Percentiles rank a stretch among this genome's conserved stretches.
phyloP scores from a whole-genome alignment of 768 basidiomycete genomes.

The Phylloporus sp. region DNA sequence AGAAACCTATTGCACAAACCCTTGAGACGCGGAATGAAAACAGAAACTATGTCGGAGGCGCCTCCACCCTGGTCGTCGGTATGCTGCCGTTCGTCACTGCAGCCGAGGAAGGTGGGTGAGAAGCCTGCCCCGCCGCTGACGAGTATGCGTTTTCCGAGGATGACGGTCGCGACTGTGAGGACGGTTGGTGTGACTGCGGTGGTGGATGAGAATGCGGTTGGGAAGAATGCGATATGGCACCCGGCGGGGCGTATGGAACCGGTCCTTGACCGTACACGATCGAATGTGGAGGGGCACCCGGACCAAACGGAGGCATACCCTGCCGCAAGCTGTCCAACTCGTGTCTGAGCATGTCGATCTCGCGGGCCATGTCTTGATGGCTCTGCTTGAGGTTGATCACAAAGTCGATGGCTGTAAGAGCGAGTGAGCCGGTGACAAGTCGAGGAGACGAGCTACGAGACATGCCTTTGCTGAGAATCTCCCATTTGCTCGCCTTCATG shows the following conservation, averaged over 20 bases:
- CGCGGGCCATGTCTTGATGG: slow-evolving; percentile 71
- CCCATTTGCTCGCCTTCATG: slow-evolving; percentile 99
- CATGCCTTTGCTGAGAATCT: slow-evolving; percentile 93
- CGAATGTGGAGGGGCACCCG: slow-evolving; percentile 44
- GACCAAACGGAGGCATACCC: slow-evolving; percentile 49
- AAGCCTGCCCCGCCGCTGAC: slow-evolving; percentile 34
- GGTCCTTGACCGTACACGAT: slow-evolving; percentile 50
- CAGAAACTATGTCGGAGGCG: slow-evolving; percentile 33
- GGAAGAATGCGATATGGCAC: slow-evolving; percentile 40
- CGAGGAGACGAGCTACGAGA: not conserved
- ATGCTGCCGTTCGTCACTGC: slow-evolving; percentile 38
- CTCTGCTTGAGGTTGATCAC: slow-evolving; percentile 71
- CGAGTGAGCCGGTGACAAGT: slow-evolving; percentile 2
- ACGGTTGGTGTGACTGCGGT: slow-evolving; percentile 29
- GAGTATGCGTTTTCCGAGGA: slow-evolving; percentile 59
- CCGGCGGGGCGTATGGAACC: slow-evolving; percentile 42
- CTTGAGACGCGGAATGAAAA: slow-evolving; percentile 9
- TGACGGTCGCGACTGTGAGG: slow-evolving; percentile 48
- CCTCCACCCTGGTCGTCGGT: slow-evolving; percentile 40
- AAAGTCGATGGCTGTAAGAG: slow-evolving; percentile 74
- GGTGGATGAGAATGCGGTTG: slow-evolving; percentile 31
- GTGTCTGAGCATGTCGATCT: slow-evolving; percentile 72
- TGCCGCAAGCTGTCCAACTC: slow-evolving; percentile 64
- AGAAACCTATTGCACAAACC: slow-evolving; percentile 17
- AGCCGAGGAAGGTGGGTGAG: slow-evolving; percentile 26